Evolutionary conservation across 2,329 filamentous ascomycete species (phyloP), one percentile per base, ranked within the genome.

Genomic region (Thielaviopsis populi): DNA sequence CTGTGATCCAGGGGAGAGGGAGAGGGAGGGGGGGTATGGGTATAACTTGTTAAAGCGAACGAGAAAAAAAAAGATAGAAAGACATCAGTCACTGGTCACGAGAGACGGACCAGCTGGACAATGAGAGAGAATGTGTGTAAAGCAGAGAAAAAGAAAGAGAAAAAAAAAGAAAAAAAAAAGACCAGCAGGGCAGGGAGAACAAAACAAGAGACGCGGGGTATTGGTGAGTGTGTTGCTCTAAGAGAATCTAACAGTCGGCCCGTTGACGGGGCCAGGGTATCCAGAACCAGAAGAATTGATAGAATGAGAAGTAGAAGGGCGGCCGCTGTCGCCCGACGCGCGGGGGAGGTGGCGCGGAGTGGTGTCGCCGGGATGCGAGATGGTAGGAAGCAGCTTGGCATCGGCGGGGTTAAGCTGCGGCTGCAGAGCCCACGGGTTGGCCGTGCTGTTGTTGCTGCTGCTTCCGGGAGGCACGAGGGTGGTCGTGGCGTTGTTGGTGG

Each of bases 241-340:
- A 33, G 54, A 40, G 59, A 42, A 62, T 59, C 85, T 87, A 92
- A 88, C 89, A 89, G 80, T 87, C 90, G 83, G 88, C 87, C 81
- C 88, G 59, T 64, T 66, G 33, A 91, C 87, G 69, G 88, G 88
- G 80, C 85, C 89, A 82, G 90, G 88, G 88, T 94, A 94, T 90
- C 89, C 89, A 84, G 89, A 63, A 15, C 50, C 53, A 58, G 54
- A 53, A 50, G 63, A 92, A 88, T 85, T 84, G 73, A 87, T 88
- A 82, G 90, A 95, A 86, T 95, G 88, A 79, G 90, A 94, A 79
- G 90, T 95, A 72, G 88, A 92, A 74, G 90, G 90, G 73, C 90
- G 88, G 74, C 90, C 90, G 79, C 89, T 94, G 76, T 95, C 90
- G 74, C 88, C 89, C 73, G 90, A 95, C 74, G 86, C 86, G 74